A percentile compares a stretch with the other conserved stretches of the same genome.
phyloP scores from a whole-genome alignment of 192 early-diverging fungal species.

The Coemansia sp. region DNA sequence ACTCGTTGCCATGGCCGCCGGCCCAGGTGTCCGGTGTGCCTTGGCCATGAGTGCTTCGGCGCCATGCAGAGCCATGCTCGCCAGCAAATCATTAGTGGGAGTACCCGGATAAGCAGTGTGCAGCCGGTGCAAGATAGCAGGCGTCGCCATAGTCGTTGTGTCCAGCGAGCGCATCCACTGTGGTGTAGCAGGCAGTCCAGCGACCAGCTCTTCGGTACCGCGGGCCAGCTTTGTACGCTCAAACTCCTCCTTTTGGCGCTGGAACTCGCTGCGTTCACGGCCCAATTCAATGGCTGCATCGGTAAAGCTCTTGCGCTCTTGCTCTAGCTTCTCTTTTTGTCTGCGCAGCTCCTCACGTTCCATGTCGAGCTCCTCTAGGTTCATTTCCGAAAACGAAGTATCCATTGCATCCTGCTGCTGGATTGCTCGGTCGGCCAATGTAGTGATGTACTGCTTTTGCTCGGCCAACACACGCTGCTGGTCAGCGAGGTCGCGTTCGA shows the following conservation, averaged over 20 bases:
- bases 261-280: conserved; percentile 56
- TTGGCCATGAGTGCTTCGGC: neutral
- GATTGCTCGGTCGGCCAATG: too few relatives aligned
- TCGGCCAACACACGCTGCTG: conserved; percentile 31
- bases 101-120: too few relatives aligned
- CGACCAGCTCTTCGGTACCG: conserved; percentile 19
- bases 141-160: conserved; percentile 23
- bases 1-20: too few relatives aligned
- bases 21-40: too few relatives aligned
- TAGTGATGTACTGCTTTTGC: too few relatives aligned
- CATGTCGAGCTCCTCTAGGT: conserved; percentile 38
- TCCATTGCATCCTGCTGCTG: too few relatives aligned
- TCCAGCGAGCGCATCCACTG: conserved; percentile 46
- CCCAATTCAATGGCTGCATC: conserved; percentile 70
- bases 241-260: conserved; percentile 32
- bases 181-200: conserved; percentile 38
- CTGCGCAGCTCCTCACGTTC: conserved; percentile 49
- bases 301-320: conserved; percentile 63
- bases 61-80: conserved; percentile 21
- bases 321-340: conserved; percentile 55
- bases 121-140: conserved; percentile 30
- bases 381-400: conserved; percentile 50
- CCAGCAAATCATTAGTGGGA: conserved; percentile 34
- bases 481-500: conserved; percentile 23
- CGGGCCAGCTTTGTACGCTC: conserved; percentile 5